These are phyloP conservation scores for Areca catechu DNA, from an alignment of 176 grass and related monocot genomes.

Conservation along the genomic window DNA sequence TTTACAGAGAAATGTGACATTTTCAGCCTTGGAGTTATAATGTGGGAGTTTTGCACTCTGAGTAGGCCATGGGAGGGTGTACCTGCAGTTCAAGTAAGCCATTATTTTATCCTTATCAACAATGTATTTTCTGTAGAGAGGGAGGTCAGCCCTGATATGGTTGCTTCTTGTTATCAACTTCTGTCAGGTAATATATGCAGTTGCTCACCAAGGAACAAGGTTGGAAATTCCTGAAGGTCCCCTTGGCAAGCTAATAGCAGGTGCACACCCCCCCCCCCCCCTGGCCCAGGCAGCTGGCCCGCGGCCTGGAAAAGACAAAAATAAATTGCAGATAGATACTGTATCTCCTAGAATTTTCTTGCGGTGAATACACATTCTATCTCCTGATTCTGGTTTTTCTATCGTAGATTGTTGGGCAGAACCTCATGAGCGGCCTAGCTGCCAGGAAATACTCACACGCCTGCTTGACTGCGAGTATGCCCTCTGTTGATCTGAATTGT, in stretches of 20 bases:
- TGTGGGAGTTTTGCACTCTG: conserved; percentile 98
- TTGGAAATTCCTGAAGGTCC: conserved; percentile 93
- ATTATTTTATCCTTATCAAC: not conserved
- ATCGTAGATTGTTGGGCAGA: conserved; percentile 91
- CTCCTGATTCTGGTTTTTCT: not conserved
- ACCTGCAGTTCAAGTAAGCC: conserved; percentile 82
- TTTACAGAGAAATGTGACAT: conserved; percentile 99
- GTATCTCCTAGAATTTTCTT: too few relatives aligned
- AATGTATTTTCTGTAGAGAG: not conserved
- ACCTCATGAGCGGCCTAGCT: conserved; percentile 81
- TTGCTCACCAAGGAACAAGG: conserved; percentile 70
- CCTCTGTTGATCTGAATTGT: conserved; percentile 22
- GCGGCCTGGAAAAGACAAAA: too few relatives aligned
- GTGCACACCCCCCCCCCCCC: not conserved
- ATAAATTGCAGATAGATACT: too few relatives aligned
- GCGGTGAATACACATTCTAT: not conserved
- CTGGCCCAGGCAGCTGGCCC: too few relatives aligned
- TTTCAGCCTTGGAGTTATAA: conserved; percentile 96
- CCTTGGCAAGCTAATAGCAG: conserved; percentile 89
- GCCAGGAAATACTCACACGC: conserved; percentile 85
- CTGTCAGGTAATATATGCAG: conserved; percentile 63
- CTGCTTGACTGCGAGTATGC: conserved; percentile 88
- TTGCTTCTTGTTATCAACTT: conserved; percentile 6
- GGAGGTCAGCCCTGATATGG: too few relatives aligned
- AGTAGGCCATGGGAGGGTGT: conserved; percentile 88